A percentile compares a stretch with the other conserved stretches of the same genome.
Evolutionary conservation across 1,139 yeast genomes (phyloP).

Genomic region (Kodamaea suecica): DNA sequence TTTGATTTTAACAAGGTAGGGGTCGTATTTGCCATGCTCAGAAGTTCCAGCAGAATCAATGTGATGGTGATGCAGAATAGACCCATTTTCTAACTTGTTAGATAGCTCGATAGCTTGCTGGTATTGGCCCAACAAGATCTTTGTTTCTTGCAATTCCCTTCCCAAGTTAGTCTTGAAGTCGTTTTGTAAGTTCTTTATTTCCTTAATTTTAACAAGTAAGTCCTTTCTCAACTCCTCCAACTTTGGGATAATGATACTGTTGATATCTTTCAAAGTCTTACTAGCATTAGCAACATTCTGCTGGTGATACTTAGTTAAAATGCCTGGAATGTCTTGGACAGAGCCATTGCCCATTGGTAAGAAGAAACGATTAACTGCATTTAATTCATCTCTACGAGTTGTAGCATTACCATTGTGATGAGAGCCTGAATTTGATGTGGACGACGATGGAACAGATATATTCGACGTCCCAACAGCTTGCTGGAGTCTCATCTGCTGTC

Average conservation of each 20-base stretch:
- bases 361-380: conserved; percentile 49
- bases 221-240: conserved; percentile 84
- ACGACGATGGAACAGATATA: conserved; percentile 13
- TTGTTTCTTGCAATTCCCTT: conserved; percentile 67
- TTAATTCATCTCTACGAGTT: conserved; percentile 26
- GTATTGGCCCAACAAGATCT: conserved; percentile 47
- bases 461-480: conserved; percentile 59
- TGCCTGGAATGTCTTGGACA: conserved; percentile 74
- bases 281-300: conserved; percentile 66
- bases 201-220: conserved; percentile 78
- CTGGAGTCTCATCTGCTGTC: conserved; percentile 78
- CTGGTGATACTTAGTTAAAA: conserved; percentile 72
- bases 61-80: conserved; percentile 12
- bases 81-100: conserved; percentile 31
- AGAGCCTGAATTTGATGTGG: conserved; percentile 11
- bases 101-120: conserved; percentile 39
- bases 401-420: conserved; percentile 13
- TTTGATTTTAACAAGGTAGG: conserved; percentile 68
- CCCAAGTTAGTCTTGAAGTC: conserved; percentile 78
- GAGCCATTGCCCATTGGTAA: conserved; percentile 79
- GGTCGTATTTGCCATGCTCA: conserved; percentile 63
- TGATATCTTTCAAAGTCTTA: conserved; percentile 69
- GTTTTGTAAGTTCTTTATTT: conserved; percentile 73
- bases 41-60: conserved; percentile 11
- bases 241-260: conserved; percentile 69